phyloP scores from a whole-genome alignment of 225 moss, liverwort and hornwort species.

The Bryum argenteum region DNA sequence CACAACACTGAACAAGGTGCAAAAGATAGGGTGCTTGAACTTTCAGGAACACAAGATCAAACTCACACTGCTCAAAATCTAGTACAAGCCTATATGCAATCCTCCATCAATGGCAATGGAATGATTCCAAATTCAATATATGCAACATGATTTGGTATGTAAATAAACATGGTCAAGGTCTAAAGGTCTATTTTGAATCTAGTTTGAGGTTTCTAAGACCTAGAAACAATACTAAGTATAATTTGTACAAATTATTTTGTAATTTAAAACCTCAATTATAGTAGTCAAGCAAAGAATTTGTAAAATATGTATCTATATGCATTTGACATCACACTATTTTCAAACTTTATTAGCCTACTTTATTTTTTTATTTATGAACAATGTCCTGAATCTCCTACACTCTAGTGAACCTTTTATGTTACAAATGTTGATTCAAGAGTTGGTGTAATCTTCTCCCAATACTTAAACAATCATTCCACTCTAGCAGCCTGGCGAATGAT shows the following conservation, averaged over 20 bases:
- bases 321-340: slow-evolving; percentile 17
- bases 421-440: slow-evolving; percentile 48
- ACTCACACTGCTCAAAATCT: slow-evolving; percentile 73
- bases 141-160: slow-evolving; percentile 16
- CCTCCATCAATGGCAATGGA: slow-evolving; percentile 49
- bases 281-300: not conserved
- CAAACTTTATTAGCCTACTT: not conserved
- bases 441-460: slow-evolving; percentile 50
- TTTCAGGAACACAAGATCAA: slow-evolving; percentile 84
- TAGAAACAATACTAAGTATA: not conserved
- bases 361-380: not conserved
- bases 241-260: not conserved
- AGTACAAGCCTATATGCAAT: slow-evolving; percentile 76
- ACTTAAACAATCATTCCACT: slow-evolving; percentile 49
- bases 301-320: slow-evolving; percentile 7
- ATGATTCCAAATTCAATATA: slow-evolving; percentile 39
- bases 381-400: slow-evolving; percentile 24
- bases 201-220: not conserved
- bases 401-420: slow-evolving; percentile 27
- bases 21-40: slow-evolving; percentile 88
- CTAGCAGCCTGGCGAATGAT: slow-evolving; percentile 47
- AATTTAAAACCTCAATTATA: not conserved
- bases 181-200: not conserved
- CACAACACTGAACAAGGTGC: slow-evolving; percentile 88
- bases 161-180: slow-evolving; percentile 6